Evolutionary conservation across 306 rosid species (phyloP).

Genomic region (Albizia julibrissin): DNA sequence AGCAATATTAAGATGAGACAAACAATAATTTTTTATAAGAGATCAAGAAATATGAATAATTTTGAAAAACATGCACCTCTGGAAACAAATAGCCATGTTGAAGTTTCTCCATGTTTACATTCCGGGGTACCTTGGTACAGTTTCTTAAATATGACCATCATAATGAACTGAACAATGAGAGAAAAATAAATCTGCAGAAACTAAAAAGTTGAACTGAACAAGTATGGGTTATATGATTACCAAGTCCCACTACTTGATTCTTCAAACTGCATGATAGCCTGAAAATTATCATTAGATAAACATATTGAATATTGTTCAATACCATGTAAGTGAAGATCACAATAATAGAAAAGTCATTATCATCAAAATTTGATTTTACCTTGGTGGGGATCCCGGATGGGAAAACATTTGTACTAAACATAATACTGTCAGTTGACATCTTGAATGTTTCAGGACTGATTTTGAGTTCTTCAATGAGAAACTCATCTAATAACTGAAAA

Average conservation of each 20-base stretch:
- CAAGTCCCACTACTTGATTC: constrained; percentile 38
- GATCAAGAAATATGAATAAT: not conserved
- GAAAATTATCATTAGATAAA: constrained; percentile 16
- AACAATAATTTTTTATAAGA: not conserved
- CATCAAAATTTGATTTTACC: constrained; percentile 41
- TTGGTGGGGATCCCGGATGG: constrained; percentile 44
- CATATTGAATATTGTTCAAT: constrained; percentile 14
- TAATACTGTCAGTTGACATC: constrained; percentile 33
- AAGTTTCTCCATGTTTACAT: constrained; percentile 67
- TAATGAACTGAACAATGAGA: not conserved
- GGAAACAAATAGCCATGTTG: constrained; percentile 67
- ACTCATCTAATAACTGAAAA: not conserved
- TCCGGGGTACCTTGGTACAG: constrained; percentile 62
- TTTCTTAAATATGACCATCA: constrained; percentile 46
- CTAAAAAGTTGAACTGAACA: not conserved
- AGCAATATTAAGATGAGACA: not conserved
- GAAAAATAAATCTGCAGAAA: not conserved
- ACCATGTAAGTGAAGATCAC: not conserved
- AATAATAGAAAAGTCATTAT: not conserved
- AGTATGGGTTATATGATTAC: constrained; percentile 35
- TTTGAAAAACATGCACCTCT: constrained; percentile 56
- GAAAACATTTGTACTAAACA: constrained; percentile 35
- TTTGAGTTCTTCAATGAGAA: constrained; percentile 32
- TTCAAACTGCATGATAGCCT: constrained; percentile 50
- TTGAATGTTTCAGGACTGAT: constrained; percentile 33